These are phyloP conservation scores for Komagataella ulmi DNA, from an alignment of 805 yeast genomes.

Conservation along the genomic window DNA sequence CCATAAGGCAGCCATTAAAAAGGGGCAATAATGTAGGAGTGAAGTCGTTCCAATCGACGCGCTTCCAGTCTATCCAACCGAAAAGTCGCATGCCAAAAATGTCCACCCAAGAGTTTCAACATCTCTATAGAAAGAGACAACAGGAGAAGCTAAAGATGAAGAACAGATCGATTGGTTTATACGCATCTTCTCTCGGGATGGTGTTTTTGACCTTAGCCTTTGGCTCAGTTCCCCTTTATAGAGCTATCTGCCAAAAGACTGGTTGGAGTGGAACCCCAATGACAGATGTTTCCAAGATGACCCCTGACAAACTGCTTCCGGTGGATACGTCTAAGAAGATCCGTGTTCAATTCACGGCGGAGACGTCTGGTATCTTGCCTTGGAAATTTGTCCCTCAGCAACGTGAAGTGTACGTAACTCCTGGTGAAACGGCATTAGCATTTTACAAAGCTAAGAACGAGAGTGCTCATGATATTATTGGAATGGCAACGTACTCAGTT, in stretches of 20 bases:
- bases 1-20: background rate
- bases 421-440: constrained; percentile 96
- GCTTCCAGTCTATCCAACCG: background rate
- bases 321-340: constrained; percentile 77
- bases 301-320: constrained; percentile 79
- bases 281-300: constrained; percentile 68
- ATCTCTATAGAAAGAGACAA: constrained; percentile 13
- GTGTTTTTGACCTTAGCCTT: constrained; percentile 68
- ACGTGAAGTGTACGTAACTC: constrained; percentile 80
- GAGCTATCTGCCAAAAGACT: constrained; percentile 86
- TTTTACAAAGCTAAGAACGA: constrained; percentile 85
- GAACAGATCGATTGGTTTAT: constrained; percentile 47
- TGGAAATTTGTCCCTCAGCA: constrained; percentile 96
- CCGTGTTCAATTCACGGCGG: constrained; percentile 80
- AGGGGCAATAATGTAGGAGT: background rate
- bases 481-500: constrained; percentile 97
- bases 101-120: constrained; percentile 17
- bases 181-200: constrained; percentile 55
- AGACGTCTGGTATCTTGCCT: constrained; percentile 79
- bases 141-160: constrained; percentile 15
- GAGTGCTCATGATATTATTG: constrained; percentile 82
- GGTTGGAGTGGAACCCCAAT: constrained; percentile 96
- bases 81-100: constrained; percentile 14
- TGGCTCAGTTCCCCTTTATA: constrained; percentile 84
- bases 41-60: background rate